A percentile compares a stretch with the other conserved stretches of the same genome.
Conservation (phyloP, 2,329 filamentous ascomycete genomes). For the Phyllachora maydis region DNA sequence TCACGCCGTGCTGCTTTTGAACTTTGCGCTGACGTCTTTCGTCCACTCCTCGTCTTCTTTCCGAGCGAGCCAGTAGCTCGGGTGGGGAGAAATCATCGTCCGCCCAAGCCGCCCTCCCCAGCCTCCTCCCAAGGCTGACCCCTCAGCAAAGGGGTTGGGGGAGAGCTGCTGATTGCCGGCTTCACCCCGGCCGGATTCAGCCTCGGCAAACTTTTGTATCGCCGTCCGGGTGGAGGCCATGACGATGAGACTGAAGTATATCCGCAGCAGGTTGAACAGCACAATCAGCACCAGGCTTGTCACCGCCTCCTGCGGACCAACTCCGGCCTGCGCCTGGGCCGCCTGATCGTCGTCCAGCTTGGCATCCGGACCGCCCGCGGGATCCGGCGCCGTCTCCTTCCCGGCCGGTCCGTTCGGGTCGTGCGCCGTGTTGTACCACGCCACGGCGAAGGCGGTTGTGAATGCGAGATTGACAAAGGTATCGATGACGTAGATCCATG, state of each 20-base stretch:
- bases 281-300: conserved; percentile 63
- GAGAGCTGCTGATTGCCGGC: conserved; percentile 13
- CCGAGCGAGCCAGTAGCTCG: conserved; percentile 61
- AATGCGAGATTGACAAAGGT: conserved; percentile 64
- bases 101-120: conserved; percentile 66
- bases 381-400: conserved; percentile 1
- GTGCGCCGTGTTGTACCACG: conserved; percentile 54
- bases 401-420: conserved; percentile 3
- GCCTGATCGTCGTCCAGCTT: conserved; percentile 5
- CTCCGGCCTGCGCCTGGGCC: conserved; percentile 4
- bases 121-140: conserved; percentile 54
- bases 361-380: conserved; percentile 1
- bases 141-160: conserved; percentile 43
- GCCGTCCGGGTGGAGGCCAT: conserved; percentile 66
- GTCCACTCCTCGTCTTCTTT: conserved; percentile 49
- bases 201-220: conserved; percentile 46
- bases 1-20: too few species aligned
- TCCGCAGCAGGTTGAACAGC: conserved; percentile 49
- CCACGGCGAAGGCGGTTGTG: conserved; percentile 61
- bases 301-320: conserved; percentile 35
- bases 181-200: conserved; percentile 19
- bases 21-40: conserved; percentile 25
- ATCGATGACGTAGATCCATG: conserved; percentile 73
- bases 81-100: conserved; percentile 52
- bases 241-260: conserved; percentile 72